Base-by-base conservation (phyloP, 176 grass and related monocot genomes). In the Bolboschoenus planiculmis region DNA sequence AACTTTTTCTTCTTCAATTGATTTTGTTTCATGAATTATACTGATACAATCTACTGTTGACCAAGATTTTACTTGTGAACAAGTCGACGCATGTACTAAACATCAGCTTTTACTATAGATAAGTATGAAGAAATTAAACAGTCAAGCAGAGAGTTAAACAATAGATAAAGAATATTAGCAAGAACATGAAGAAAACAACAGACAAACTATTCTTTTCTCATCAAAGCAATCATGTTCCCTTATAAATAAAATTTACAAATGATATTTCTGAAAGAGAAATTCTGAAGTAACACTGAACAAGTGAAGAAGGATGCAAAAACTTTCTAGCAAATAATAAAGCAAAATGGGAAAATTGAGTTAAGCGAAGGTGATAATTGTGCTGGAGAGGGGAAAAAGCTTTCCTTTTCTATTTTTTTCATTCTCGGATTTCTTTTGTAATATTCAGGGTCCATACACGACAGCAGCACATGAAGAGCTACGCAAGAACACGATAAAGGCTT, bases 381-480 rank as follows among this genome's bases (percentile, higher is more conserved):
- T 79, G 26, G 23, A 51, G 47, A 56, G 21, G 23, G 8, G 3
- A 75, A 26, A 50, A 29, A 7, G 24, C 4, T 75, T 48, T 48
- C 6, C 21, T 80, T 36, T 11, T 39, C 13, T 39, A 23, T 59
- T 59, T 80, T 18, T 58, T 80, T 5, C 1, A 3, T 24, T 56
- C 33, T 58, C 18, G 59, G 18, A 24, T 59, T 59, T 59, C 14
- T 34, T 80, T 80, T 59, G 54, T 59, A 60, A 80, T 39, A 36
- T 77, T 24, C 78, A 97, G 94, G 91, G 89, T 26, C 84, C 91
- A 27, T 97, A 97, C 89, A 89, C 87, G 61, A 85, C 87, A 56
- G 81, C 87, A 16, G 61, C 77, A 63, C 94, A 97, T 72, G 78
- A 83, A 6, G 94, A 93, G 51, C 85, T 97, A 6, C 33, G 85